Conservation (phyloP, 78 protist species). For the Pigoraptor vietnamica region DNA sequence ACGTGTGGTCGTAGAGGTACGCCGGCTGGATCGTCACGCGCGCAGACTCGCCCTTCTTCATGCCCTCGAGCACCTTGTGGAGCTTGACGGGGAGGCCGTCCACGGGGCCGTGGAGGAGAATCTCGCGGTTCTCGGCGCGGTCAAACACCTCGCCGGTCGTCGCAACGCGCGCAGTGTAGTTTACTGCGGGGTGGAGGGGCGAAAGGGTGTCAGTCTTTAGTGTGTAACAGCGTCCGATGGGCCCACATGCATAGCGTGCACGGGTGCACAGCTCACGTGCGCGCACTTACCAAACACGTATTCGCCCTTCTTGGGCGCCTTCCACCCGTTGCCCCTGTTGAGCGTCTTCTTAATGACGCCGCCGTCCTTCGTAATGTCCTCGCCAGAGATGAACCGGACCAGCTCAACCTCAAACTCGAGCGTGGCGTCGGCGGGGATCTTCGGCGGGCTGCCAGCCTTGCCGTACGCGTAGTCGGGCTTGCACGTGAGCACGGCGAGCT, state of each 20-base stretch:
- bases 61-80: not conserved
- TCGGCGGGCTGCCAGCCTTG: conserved; percentile 58
- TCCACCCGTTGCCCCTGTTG: not conserved
- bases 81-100: too few relatives aligned
- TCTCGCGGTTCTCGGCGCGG: too few relatives aligned
- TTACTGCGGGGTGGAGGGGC: too few relatives aligned
- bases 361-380: not conserved
- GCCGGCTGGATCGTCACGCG: not conserved
- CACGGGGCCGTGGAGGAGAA: too few relatives aligned
- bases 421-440: conserved; percentile 45
- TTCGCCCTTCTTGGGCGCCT: not conserved
- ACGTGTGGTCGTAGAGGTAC: not conserved
- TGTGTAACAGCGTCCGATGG: too few relatives aligned
- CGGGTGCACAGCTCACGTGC: too few relatives aligned
- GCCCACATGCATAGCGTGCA: too few relatives aligned
- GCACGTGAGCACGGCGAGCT: conserved; percentile 48
- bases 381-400: not conserved
- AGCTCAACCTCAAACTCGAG: conserved; percentile 68
- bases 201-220: too few relatives aligned
- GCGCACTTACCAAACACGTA: not conserved
- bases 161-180: too few relatives aligned
- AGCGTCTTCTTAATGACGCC: not conserved
- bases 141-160: too few relatives aligned
- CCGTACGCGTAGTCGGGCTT: conserved; percentile 80
- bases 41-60: not conserved